Conservation (phyloP, 2,329 filamentous ascomycete species). For the Pleochaeta shiraiana region DNA sequence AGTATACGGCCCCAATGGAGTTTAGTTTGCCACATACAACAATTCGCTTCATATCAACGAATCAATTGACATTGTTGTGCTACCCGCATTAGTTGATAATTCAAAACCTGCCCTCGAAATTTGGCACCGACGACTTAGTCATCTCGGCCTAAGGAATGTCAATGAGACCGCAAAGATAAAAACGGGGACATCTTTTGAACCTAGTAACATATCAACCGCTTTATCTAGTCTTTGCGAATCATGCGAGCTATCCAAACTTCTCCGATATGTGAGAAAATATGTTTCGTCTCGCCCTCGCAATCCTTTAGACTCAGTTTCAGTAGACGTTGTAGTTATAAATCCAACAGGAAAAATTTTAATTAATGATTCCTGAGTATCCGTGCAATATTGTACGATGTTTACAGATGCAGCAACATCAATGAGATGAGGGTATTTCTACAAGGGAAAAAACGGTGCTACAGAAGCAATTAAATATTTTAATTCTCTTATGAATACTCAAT, state of each 20-base stretch:
- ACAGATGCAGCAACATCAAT: not conserved
- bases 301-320: not conserved
- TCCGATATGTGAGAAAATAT: not conserved
- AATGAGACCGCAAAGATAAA: not conserved
- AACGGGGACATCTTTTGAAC: not conserved
- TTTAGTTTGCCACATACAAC: not conserved
- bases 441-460: not conserved
- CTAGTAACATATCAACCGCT: not conserved
- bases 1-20: not conserved
- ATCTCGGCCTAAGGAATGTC: not conserved
- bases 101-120: not conserved
- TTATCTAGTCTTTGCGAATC: not conserved
- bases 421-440: not conserved
- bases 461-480: not conserved
- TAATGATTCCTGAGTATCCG: not conserved
- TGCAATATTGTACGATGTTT: not conserved
- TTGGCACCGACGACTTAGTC: not conserved
- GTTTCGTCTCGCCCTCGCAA: not conserved
- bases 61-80: not conserved
- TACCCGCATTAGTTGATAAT: not conserved
- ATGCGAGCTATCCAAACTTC: not conserved
- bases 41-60: not conserved
- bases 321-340: not conserved
- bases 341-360: not conserved
- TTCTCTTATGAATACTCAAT: not conserved